A percentile compares a stretch with the other conserved stretches of the same genome.
Conservation (phyloP, 768 basidiomycete species). For the Pleurotus tuber-regium region DNA sequence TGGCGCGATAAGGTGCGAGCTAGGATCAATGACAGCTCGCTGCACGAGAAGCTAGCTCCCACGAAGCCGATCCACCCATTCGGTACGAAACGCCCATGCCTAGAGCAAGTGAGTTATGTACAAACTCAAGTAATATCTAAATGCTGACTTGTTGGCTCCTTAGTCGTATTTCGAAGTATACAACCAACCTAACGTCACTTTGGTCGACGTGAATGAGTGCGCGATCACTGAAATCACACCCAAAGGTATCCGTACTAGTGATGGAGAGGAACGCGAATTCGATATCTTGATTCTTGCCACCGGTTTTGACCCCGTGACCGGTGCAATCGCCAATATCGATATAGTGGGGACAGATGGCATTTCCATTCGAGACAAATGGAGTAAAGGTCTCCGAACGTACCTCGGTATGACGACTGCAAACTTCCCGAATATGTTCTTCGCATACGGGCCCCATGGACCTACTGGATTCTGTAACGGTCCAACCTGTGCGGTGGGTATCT, state of each 20-base stretch:
- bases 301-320: constrained; percentile 16
- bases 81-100: constrained; percentile 20
- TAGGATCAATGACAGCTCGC: constrained; percentile 18
- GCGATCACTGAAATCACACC: constrained; percentile 14
- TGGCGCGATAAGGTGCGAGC: constrained; percentile 22
- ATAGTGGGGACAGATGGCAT: constrained; percentile 15
- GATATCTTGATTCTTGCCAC: constrained; percentile 18
- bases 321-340: constrained; percentile 13
- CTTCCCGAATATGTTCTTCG: constrained; percentile 18
- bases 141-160: neutral
- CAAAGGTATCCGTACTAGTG: constrained; percentile 13
- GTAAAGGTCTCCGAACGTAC: constrained; percentile 13
- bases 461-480: constrained; percentile 16
- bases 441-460: constrained; percentile 16
- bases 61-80: constrained; percentile 21
- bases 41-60: constrained; percentile 24
- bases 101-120: constrained; percentile 15
- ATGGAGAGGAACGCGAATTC: constrained; percentile 15
- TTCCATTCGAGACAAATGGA: constrained; percentile 17
- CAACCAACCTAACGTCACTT: constrained; percentile 15
- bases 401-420: constrained; percentile 13
- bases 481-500: constrained; percentile 13
- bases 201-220: constrained; percentile 15
- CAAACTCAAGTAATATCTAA: neutral
- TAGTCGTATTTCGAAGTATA: constrained; percentile 12